Percentiles rank a stretch among this genome's conserved stretches.
phyloP scores from a whole-genome alignment of 306 rosid genomes.

The Vigna trinervia region DNA sequence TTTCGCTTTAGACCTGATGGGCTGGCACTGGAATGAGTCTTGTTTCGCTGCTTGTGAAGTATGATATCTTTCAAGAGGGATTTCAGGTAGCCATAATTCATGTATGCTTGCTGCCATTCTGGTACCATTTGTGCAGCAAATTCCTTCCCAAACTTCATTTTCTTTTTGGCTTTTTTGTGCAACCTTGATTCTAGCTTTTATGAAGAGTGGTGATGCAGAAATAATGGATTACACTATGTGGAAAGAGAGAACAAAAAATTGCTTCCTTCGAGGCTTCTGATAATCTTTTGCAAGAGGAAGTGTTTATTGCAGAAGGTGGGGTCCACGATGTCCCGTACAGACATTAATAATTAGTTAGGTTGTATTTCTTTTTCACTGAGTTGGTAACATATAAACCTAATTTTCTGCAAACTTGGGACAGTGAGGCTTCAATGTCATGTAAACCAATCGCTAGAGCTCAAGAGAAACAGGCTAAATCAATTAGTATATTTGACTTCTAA shows the following conservation, averaged over 20 bases:
- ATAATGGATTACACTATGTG: slow-evolving; percentile 7
- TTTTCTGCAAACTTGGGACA: neutral
- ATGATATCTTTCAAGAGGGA: slow-evolving; percentile 60
- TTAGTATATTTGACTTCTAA: too few species aligned
- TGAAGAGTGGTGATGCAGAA: neutral
- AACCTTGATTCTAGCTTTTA: neutral
- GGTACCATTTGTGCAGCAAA: slow-evolving; percentile 71
- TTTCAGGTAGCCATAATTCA: slow-evolving; percentile 60
- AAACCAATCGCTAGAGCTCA: neutral
- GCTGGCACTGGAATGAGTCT: slow-evolving; percentile 29
- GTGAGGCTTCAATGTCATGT: neutral
- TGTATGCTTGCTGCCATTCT: slow-evolving; percentile 84
- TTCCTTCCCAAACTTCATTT: slow-evolving; percentile 81
- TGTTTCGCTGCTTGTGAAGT: slow-evolving; percentile 31
- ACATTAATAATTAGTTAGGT: neutral
- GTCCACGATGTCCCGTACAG: neutral
- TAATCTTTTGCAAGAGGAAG: neutral
- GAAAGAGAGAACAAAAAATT: neutral
- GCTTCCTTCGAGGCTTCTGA: neutral
- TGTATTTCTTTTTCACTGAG: neutral
- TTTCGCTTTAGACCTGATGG: slow-evolving; percentile 51
- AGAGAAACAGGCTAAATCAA: too few species aligned
- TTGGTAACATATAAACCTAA: neutral
- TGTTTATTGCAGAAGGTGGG: neutral
- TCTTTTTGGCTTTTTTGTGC: neutral